Percentiles rank a stretch among this genome's conserved stretches.
Evolutionary conservation across 2,329 filamentous ascomycete genomes (phyloP).

Genomic region (Coniochaeta hoffmannii): DNA sequence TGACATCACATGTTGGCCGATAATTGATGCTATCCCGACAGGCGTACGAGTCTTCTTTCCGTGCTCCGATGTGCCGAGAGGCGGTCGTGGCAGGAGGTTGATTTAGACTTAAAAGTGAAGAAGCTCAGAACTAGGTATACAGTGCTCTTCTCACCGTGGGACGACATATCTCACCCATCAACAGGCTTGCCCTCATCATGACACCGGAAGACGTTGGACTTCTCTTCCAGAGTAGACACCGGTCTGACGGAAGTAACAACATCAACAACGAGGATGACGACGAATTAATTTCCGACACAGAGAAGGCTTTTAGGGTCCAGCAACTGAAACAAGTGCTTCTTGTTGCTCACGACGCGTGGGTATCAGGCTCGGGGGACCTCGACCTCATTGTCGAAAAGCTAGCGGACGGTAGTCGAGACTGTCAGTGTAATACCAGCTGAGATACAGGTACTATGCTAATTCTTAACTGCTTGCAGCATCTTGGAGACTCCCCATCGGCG

Average conservation of each 20-base stretch:
- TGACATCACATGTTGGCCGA: background rate
- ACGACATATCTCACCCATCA: background rate
- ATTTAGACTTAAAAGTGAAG: background rate
- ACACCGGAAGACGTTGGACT: constrained; percentile 28
- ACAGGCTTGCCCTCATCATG: constrained; percentile 13
- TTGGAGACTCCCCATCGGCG: constrained; percentile 50
- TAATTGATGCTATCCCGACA: background rate
- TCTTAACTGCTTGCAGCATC: constrained; percentile 30
- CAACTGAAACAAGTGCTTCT: constrained; percentile 29
- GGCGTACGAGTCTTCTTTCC: background rate
- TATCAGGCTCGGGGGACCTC: constrained; percentile 31
- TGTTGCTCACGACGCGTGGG: constrained; percentile 31
- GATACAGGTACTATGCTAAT: background rate
- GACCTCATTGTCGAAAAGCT: constrained; percentile 42
- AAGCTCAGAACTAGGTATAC: background rate
- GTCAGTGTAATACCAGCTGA: constrained; percentile 28
- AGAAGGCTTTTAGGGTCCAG: constrained; percentile 11
- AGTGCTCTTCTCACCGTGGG: background rate
- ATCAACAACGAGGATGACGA: constrained; percentile 18
- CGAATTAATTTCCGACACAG: constrained; percentile 12
- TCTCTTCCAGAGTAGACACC: constrained; percentile 26
- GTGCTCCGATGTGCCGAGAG: background rate
- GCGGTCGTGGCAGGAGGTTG: background rate
- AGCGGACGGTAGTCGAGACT: constrained; percentile 47
- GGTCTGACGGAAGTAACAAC: constrained; percentile 15